These are phyloP conservation scores for Xenosphaeropsis pyriputrescens DNA, from an alignment of 2,329 filamentous ascomycete species.

Conservation along the genomic window DNA sequence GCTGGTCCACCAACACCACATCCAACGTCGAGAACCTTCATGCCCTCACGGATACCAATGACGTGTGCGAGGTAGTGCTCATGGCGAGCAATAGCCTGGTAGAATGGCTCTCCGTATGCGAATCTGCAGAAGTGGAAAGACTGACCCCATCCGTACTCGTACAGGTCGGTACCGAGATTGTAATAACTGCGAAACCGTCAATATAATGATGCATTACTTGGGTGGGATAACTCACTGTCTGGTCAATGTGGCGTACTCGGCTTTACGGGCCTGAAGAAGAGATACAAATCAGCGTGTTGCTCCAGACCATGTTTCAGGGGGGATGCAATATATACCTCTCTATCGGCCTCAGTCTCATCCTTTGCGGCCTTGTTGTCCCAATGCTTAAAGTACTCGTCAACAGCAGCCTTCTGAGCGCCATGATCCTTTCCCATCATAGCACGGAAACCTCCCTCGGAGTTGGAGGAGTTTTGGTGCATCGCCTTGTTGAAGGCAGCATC, in stretches of 20 bases:
- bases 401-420: conserved; percentile 63
- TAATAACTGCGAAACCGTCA: conserved; percentile 52
- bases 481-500: conserved; percentile 87
- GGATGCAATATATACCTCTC: conserved; percentile 45
- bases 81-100: conserved; percentile 85
- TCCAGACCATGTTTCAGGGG: background rate
- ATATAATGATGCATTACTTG: too few relatives aligned
- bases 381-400: conserved; percentile 92
- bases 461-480: conserved; percentile 60
- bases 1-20: conserved; percentile 95
- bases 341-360: conserved; percentile 69
- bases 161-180: conserved; percentile 89
- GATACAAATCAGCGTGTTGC: background rate
- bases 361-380: conserved; percentile 75
- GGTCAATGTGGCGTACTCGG: conserved; percentile 85
- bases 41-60: conserved; percentile 73
- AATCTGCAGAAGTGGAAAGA: conserved; percentile 98
- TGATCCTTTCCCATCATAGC: conserved; percentile 80
- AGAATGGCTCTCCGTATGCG: conserved; percentile 72
- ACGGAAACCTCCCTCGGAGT: conserved; percentile 56
- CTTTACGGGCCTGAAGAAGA: conserved; percentile 49
- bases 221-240: conserved; percentile 52
- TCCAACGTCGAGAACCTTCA: conserved; percentile 88
- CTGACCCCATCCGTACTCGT: conserved; percentile 94
- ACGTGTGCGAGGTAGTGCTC: conserved; percentile 93